Evolutionary conservation across 1,284 basidiomycete species (phyloP), one percentile per base, ranked within the genome.

Genomic region (Ustilago xerochloae): DNA sequence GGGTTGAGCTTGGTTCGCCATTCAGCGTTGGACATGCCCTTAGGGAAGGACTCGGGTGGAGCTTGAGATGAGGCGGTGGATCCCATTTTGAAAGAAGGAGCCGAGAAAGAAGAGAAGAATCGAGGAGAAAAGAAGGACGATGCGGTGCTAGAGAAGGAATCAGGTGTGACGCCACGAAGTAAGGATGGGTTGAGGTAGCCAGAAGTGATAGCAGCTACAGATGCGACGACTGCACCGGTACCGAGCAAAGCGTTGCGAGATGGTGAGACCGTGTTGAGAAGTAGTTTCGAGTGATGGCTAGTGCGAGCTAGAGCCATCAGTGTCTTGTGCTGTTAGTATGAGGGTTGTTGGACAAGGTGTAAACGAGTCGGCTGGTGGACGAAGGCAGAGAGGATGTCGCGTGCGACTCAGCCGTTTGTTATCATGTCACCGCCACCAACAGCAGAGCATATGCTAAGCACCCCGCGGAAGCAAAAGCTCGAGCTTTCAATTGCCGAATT

Each of bases 1-100:
- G 90, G 90, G 36, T 89, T 89, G 51, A 97, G 88, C 63, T 93
- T 85, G 2, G 93, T 92, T 72, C 89, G 88, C 94, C 94, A 97
- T 84, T 96, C 93, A n/a, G 87, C 83, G 6, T 94, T 92, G 28
- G 89, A 87, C 87, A 93, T 94, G 68, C 72, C 72, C 45, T 75
- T 75, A 16, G 72, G 63, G 61, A 75, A 75, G 6, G 63, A 67
- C 16, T 66, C 63, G 29, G 72, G 67, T 12, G 70, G 28, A 8
- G 60, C 57, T 56, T 68, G 70, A 12, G 64, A 64, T 1, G 70
- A 73, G 6, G 58, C 71, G 12, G 58, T 69, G 48, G 65, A 64
- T 0, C 65, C 71, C 71, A 74, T 74, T 22, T 69, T 74, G 65
- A 69, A 74, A 4, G 39, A 3, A 16, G 33, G 1, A 1, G 18